Evolutionary conservation across 306 rosid genomes (phyloP).

Genomic region (Sindora glabra): DNA sequence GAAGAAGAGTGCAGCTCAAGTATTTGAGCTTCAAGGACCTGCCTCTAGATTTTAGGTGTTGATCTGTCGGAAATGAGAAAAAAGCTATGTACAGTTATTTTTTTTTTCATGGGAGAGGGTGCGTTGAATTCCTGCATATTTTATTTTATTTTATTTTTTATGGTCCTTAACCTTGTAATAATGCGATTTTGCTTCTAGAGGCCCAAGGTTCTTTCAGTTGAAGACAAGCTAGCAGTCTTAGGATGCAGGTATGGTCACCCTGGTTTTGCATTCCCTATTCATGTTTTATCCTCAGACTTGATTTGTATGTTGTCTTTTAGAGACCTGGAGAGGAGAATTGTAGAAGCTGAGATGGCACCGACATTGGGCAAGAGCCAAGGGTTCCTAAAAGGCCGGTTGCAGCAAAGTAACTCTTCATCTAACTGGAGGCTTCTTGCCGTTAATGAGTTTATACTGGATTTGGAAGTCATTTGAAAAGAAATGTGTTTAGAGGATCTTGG

Average conservation of each 20-base stretch:
- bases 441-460: constrained; percentile 91
- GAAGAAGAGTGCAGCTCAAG: constrained; percentile 61
- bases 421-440: constrained; percentile 74
- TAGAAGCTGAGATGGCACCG: constrained; percentile 91
- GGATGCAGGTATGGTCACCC: constrained; percentile 67
- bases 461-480: constrained; percentile 77
- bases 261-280: not conserved
- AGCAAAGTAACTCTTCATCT: constrained; percentile 46
- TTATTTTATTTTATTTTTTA: no score
- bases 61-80: no score
- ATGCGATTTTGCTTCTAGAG: constrained; percentile 38
- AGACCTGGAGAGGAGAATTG: constrained; percentile 90
- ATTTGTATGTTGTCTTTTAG: constrained; percentile 25
- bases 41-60: not conserved
- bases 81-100: no score
- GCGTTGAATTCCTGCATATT: no score
- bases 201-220: constrained; percentile 75
- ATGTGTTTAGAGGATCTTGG: constrained; percentile 89
- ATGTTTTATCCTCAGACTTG: not conserved
- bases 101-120: no score
- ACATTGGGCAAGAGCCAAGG: constrained; percentile 96
- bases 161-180: not conserved
- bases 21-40: constrained; percentile 1
- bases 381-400: constrained; percentile 54
- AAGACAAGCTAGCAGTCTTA: constrained; percentile 73